These are phyloP conservation scores for Fremontodendron californicum DNA, from an alignment of 345 rosid genomes.

Conservation along the genomic window DNA sequence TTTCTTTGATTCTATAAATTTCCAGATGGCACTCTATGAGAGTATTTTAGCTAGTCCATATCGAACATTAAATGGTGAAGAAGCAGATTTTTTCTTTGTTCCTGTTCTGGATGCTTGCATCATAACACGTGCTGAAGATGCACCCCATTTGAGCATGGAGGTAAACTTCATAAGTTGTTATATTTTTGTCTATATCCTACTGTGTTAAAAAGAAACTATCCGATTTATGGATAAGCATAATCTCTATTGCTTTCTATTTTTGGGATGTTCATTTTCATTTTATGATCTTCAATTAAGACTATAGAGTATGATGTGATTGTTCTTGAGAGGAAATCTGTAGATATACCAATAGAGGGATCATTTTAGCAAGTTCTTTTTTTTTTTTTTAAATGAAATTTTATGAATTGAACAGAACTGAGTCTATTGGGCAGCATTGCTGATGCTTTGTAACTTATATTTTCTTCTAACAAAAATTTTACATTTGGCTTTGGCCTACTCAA, in stretches of 20 bases:
- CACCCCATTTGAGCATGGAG: constrained; percentile 79
- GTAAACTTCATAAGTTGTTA: constrained; percentile 30
- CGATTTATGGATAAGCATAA: not conserved
- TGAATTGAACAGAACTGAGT: not conserved
- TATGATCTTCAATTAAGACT: not conserved
- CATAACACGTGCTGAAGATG: constrained; percentile 87
- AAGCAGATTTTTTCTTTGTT: constrained; percentile 95
- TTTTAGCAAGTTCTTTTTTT: not conserved
- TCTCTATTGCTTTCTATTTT: not conserved
- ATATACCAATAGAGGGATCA: not conserved
- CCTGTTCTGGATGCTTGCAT: constrained; percentile 98
- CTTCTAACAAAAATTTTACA: not conserved
- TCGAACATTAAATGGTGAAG: constrained; percentile 88
- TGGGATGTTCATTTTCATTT: not conserved
- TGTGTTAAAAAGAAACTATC: not conserved
- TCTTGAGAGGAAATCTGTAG: not conserved
- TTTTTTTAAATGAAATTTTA: not conserved
- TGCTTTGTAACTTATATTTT: not conserved
- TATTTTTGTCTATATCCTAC: not conserved
- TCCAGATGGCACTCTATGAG: constrained; percentile 93
- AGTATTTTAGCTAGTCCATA: constrained; percentile 73
- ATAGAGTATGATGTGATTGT: not conserved
- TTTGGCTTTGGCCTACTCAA: not conserved
- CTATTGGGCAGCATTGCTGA: constrained; percentile 1
- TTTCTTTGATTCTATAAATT: constrained; percentile 10